These are phyloP conservation scores for Pelargonium nanum DNA, from an alignment of 345 rosid species.

Conservation along the genomic window DNA sequence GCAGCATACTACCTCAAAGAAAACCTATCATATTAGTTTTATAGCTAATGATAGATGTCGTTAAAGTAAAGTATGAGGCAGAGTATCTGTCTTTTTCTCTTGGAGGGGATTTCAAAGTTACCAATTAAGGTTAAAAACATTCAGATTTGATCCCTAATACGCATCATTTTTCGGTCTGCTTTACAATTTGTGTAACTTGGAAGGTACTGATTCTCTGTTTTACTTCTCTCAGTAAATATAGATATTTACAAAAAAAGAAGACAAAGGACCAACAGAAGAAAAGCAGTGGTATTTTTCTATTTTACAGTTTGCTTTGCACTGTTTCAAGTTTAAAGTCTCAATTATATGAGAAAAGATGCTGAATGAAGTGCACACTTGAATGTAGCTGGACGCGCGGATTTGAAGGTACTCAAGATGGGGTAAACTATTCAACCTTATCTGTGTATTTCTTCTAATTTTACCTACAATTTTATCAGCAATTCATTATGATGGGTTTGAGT, in stretches of 20 bases:
- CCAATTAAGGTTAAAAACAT: background rate
- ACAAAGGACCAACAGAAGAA: constrained; percentile 77
- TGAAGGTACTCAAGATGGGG: constrained; percentile 96
- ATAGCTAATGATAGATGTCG: background rate
- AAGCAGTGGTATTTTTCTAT: constrained; percentile 41
- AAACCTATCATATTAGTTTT: no score
- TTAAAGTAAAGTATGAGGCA: background rate
- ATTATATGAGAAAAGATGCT: constrained; percentile 16
- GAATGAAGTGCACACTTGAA: constrained; percentile 16
- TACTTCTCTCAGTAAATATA: constrained; percentile 48
- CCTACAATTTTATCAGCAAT: background rate
- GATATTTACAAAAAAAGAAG: constrained; percentile 77
- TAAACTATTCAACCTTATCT: constrained; percentile 11
- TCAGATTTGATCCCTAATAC: background rate
- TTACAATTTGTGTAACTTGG: no score
- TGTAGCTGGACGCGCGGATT: constrained; percentile 64
- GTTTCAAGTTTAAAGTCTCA: constrained; percentile 10
- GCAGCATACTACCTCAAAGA: no score
- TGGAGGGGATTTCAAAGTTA: background rate
- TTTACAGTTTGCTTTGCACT: constrained; percentile 14
- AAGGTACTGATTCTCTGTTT: background rate
- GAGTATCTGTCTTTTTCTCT: background rate
- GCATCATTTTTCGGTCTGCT: background rate
- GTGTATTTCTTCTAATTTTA: background rate
- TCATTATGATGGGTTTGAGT: background rate